Conservation (phyloP, 768 basidiomycete species). For the Crepidotus variabilis region DNA sequence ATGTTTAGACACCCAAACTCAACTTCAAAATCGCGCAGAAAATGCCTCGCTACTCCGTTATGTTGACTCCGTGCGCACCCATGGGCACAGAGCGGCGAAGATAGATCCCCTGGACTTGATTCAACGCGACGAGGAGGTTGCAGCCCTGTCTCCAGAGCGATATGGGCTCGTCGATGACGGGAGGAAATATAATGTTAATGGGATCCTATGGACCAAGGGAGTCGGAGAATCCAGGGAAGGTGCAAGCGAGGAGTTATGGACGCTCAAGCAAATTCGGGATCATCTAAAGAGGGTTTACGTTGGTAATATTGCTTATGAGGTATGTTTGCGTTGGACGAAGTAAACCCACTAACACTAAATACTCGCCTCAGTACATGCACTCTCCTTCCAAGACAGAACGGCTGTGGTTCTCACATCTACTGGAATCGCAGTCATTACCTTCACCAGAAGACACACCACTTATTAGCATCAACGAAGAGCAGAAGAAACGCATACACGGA, state of each 20-base stretch:
- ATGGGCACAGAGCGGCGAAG: constrained; percentile 79
- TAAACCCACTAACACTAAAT: not conserved
- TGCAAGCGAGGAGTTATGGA: constrained; percentile 46
- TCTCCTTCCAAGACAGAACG: constrained; percentile 82
- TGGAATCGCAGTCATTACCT: constrained; percentile 59
- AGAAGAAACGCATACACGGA: constrained; percentile 57
- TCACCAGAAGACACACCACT: constrained; percentile 29
- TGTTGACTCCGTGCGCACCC: constrained; percentile 83
- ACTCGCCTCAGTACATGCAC: constrained; percentile 63
- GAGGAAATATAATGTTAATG: constrained; percentile 65
- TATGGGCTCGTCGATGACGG: constrained; percentile 64
- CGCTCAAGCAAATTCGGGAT: constrained; percentile 62
- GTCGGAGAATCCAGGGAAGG: constrained; percentile 25
- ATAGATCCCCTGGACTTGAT: constrained; percentile 90
- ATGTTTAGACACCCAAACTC: constrained; percentile 53
- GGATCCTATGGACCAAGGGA: constrained; percentile 73
- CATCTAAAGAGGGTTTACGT: constrained; percentile 77
- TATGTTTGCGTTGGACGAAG: constrained; percentile 15
- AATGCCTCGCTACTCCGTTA: constrained; percentile 81
- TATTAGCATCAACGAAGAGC: constrained; percentile 23
- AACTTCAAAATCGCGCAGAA: constrained; percentile 60
- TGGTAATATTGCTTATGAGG: constrained; percentile 83
- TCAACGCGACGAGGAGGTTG: constrained; percentile 68
- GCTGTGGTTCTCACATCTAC: constrained; percentile 82
- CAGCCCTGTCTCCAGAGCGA: constrained; percentile 69